Evolutionary conservation across 148 eudicot species (phyloP).

Genomic region (Rhododendron mucronatum): DNA sequence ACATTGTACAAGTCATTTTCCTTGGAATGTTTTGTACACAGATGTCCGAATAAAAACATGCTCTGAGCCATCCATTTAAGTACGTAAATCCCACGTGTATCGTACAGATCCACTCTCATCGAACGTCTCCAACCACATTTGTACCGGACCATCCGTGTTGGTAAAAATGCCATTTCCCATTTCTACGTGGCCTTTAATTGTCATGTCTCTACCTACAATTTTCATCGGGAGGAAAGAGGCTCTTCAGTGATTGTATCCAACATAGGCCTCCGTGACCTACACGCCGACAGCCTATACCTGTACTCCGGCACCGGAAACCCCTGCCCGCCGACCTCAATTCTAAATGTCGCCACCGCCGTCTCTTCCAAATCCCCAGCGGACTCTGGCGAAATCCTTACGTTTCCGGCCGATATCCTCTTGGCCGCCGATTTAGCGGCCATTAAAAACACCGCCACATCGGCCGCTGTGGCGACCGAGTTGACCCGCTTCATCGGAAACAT

Average conservation of each 20-base stretch:
- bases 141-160: too few relatives aligned
- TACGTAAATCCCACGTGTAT: background rate
- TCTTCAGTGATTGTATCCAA: slow-evolving; percentile 41
- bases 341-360: background rate
- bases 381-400: slow-evolving; percentile 11
- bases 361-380: background rate
- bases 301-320: slow-evolving; percentile 19
- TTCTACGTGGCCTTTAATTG: background rate
- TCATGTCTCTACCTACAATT: background rate
- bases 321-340: background rate
- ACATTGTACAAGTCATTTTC: background rate
- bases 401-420: slow-evolving; percentile 18
- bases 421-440: slow-evolving; percentile 19
- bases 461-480: slow-evolving; percentile 31
- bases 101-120: background rate
- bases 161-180: background rate
- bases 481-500: slow-evolving; percentile 44
- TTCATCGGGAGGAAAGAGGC: slow-evolving; percentile 22
- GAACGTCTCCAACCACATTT: background rate
- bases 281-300: slow-evolving; percentile 20
- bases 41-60: too few relatives aligned
- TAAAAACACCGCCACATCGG: slow-evolving; percentile 25
- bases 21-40: background rate
- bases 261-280: slow-evolving; percentile 32
- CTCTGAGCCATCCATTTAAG: too few relatives aligned